Evolutionary conservation across 2,329 filamentous ascomycete genomes (phyloP), one percentile per base, ranked within the genome.

Genomic region (Orbilia oligospora): DNA sequence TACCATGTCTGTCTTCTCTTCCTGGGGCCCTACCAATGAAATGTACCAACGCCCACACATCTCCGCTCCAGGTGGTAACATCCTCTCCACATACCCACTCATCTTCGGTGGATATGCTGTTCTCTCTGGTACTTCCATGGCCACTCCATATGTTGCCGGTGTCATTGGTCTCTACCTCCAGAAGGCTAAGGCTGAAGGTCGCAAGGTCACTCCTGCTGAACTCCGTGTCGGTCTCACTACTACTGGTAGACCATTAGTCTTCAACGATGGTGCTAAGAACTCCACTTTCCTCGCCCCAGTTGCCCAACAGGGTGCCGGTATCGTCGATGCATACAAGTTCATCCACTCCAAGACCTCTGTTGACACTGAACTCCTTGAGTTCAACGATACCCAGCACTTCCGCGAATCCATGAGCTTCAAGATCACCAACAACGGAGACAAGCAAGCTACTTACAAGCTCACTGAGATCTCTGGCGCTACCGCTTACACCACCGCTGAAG

Each of bases 351-450:
- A 86, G 1, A 87, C 87, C 1, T 81, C 88, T 12, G 84, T 91
- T 20, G 87, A 86, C 81, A 86, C 86, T 9, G 88, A 88, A n/a
- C 88, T 87, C 82, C 83, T 91, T 14, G 87, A 88, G 2, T 90
- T 91, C 84, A 91, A 91, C 82, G 90, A 91, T 82, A 90, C 89
- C 0, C 88, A 88, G 80, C 83, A 91, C 84, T 87, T 90, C 79
- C 82, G 83, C 55, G 83, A 85, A 10, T 84, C 84, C 1, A 84
- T 87, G 51, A 86, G 87, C 80, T 89, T 91, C 82, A 87, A 85
- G 46, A 85, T 91, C 80, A 86, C 83, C 81, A 91, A 91, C 84
- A 85, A 85, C 4, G 88, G 87, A 55, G 83, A 83, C 16, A 84
- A 85, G 24, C 83, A 85, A 0, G 83, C 89, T 63, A 87, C 87